A percentile compares a stretch with the other conserved stretches of the same genome.
Evolutionary conservation across 1,284 basidiomycete genomes (phyloP).

Genomic region (Neonothopanus nambi): DNA sequence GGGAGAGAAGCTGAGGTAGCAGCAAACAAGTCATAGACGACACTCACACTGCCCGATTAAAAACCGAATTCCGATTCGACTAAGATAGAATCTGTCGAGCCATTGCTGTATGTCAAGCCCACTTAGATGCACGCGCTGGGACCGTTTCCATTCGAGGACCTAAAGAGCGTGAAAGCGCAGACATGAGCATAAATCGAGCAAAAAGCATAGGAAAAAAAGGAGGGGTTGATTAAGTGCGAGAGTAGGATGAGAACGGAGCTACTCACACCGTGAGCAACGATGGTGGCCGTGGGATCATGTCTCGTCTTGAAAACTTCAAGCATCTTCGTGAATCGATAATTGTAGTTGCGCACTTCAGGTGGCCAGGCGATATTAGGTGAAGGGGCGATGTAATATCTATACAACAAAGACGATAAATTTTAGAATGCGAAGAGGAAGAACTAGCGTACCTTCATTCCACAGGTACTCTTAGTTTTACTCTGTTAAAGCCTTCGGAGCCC

Average conservation of each 20-base stretch:
- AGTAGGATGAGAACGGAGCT: too few relatives aligned
- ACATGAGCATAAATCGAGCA: too few relatives aligned
- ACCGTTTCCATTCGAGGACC: slow-evolving; percentile 71
- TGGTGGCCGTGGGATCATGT: slow-evolving; percentile 98
- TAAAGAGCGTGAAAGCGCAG: neutral
- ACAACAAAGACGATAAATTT: slow-evolving; percentile 19
- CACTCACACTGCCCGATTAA: slow-evolving; percentile 87
- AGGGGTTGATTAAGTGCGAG: too few relatives aligned
- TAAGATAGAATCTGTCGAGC: slow-evolving; percentile 97
- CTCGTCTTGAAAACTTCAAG: slow-evolving; percentile 91
- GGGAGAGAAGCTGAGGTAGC: neutral
- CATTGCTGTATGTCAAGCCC: slow-evolving; percentile 93
- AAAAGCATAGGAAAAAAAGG: too few relatives aligned
- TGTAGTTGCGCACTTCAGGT: slow-evolving; percentile 93
- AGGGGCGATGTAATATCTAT: slow-evolving; percentile 77
- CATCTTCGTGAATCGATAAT: slow-evolving; percentile 85
- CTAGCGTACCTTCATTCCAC: slow-evolving; percentile 75
- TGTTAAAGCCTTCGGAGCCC: slow-evolving; percentile 44
- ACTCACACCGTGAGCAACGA: slow-evolving; percentile 85
- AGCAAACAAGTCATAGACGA: too few relatives aligned
- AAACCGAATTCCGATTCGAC: slow-evolving; percentile 95
- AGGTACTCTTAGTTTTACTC: slow-evolving; percentile 67
- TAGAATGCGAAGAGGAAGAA: neutral
- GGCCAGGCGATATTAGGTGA: slow-evolving; percentile 72
- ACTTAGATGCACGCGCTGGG: slow-evolving; percentile 59